A percentile compares a stretch with the other conserved stretches of the same genome.
These are phyloP conservation scores for Citrus sp. DNA, from an alignment of 345 rosid species.

Conservation along the genomic window DNA sequence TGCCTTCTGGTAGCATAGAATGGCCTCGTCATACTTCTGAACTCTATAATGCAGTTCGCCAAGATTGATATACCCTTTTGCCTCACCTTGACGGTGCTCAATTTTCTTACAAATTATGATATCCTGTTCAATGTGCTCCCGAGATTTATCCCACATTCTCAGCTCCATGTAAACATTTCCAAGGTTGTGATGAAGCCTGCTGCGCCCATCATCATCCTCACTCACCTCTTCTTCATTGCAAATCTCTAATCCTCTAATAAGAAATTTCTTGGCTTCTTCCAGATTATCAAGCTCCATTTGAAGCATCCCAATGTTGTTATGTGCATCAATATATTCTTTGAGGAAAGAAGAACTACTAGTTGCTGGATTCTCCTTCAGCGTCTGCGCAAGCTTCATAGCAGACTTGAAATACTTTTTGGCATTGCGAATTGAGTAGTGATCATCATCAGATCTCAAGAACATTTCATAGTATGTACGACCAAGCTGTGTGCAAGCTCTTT, in stretches of 20 bases:
- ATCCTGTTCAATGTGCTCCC: conserved; percentile 73
- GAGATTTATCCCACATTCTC: conserved; percentile 75
- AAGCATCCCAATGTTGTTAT: conserved; percentile 91
- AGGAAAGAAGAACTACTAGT: conserved; percentile 53
- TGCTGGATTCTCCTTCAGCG: conserved; percentile 65
- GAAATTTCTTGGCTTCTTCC: conserved; percentile 54
- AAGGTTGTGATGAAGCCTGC: conserved; percentile 91
- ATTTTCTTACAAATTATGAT: conserved; percentile 71
- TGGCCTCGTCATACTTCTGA: conserved; percentile 76
- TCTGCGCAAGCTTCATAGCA: conserved; percentile 71
- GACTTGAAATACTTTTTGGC: conserved; percentile 82
- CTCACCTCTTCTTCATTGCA: conserved; percentile 88
- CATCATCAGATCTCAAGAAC: conserved; percentile 56
- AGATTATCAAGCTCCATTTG: conserved; percentile 83
- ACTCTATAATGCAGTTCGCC: conserved; percentile 75
- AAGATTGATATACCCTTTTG: conserved; percentile 93
- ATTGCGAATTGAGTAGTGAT: conserved; percentile 58
- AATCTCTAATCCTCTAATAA: conserved; percentile 62
- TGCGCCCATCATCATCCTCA: conserved; percentile 69
- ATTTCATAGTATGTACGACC: conserved; percentile 90
- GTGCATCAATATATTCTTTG: conserved; percentile 87
- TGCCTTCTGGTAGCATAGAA: conserved; percentile 72
- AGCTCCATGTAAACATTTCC: conserved; percentile 68
- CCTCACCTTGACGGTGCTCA: conserved; percentile 80
- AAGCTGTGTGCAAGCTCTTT: conserved; percentile 85